These are phyloP conservation scores for Besnoitia besnoiti DNA, from an alignment of 169 alveolate genomes.

Conservation along the genomic window DNA sequence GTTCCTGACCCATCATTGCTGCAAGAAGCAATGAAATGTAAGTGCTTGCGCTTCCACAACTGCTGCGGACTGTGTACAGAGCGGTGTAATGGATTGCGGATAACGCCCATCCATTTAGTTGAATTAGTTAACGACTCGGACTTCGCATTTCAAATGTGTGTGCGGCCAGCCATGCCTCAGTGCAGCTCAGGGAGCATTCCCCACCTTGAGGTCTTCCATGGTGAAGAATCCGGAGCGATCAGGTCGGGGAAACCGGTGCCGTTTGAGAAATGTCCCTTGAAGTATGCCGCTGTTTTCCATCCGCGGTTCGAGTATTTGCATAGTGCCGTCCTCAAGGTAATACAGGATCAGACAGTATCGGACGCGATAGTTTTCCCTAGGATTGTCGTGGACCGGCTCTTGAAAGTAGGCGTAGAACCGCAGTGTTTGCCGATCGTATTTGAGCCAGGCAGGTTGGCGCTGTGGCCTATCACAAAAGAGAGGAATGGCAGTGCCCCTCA, in stretches of 20 bases:
- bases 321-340: conserved; percentile 88
- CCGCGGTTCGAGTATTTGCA: conserved; percentile 85
- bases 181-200: too few species aligned
- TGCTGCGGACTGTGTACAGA: too few species aligned
- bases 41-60: too few species aligned
- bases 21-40: too few species aligned
- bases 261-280: conserved; percentile 85
- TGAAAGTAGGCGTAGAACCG: conserved; percentile 85
- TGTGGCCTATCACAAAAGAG: conserved; percentile 76
- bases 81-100: too few species aligned
- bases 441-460: conserved; percentile 89
- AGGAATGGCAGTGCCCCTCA: too few species aligned
- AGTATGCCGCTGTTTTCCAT: conserved; percentile 86
- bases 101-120: too few species aligned
- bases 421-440: conserved; percentile 86
- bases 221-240: conserved; percentile 75
- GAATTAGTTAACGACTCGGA: too few species aligned
- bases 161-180: too few species aligned
- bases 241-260: conserved; percentile 81
- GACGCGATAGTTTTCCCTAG: conserved; percentile 85
- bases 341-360: conserved; percentile 83
- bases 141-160: too few species aligned
- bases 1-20: too few species aligned
- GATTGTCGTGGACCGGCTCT: conserved; percentile 87
- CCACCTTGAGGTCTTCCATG: conserved; percentile 82